These are phyloP conservation scores for Colletotrichum sp. DNA, from an alignment of 2,329 filamentous ascomycete species.

Conservation along the genomic window DNA sequence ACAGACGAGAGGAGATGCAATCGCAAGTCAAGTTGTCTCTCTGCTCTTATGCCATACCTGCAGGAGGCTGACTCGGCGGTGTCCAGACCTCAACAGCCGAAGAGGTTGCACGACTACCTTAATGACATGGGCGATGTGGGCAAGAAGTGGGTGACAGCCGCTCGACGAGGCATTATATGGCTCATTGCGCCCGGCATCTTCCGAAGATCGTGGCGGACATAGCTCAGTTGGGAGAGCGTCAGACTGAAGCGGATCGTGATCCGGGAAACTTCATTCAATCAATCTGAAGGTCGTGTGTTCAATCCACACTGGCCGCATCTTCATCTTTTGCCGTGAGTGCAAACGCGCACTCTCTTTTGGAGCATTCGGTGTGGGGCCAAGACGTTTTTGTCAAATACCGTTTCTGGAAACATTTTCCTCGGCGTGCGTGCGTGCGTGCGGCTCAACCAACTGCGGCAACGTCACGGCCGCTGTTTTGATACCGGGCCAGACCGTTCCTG, in stretches of 20 bases:
- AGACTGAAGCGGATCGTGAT: conserved; percentile 11
- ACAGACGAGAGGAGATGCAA: neutral
- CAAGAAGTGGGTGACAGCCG: neutral
- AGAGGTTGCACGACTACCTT: neutral
- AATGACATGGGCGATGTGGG: neutral
- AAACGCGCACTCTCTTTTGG: neutral
- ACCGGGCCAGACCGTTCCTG: neutral
- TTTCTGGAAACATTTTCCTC: neutral
- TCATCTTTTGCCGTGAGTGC: neutral
- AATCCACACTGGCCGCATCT: conserved; percentile 21
- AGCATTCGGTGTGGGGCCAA: neutral
- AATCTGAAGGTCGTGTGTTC: conserved; percentile 21
- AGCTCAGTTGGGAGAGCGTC: conserved; percentile 22
- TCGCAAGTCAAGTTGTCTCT: neutral
- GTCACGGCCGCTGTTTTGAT: neutral
- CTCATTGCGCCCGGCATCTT: accelerated
- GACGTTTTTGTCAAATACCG: neutral
- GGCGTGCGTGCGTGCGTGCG: neutral
- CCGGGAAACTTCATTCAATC: conserved; percentile 15
- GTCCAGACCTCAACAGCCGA: neutral
- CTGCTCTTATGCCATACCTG: neutral
- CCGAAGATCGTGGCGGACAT: conserved; percentile 17
- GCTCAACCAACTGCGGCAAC: neutral
- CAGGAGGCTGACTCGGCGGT: neutral
- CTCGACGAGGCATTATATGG: neutral